Base-by-base conservation (phyloP, 176 grass and related monocot species). In the Typha latifolia region DNA sequence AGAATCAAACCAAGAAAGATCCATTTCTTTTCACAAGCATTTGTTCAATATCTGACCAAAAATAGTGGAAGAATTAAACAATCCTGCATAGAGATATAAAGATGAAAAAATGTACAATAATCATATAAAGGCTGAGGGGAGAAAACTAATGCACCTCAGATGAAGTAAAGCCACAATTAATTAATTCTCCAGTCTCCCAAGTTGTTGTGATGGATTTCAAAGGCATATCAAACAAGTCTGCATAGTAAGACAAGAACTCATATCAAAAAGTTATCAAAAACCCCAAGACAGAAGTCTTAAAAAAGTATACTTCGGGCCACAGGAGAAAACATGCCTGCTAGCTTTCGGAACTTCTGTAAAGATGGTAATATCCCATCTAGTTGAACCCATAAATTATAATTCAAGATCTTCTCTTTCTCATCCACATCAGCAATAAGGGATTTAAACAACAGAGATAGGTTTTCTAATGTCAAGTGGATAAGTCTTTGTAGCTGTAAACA, bases 151-250 rank as follows among this genome's bases (percentile, higher is more conserved):
- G 56, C 80, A 89, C 90, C 90, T 90, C 90, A 34, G 63, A 86
- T 55, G 90, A 86, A 62, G 78, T 90, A 70, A 97, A 97, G 52
- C 88, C 82, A 51, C 93, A 92, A 18, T 70, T 67, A 61, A 69
- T 18, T 73, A 92, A 76, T 64, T 97, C 93, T 48, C 88, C 85
- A 62, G 62, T 89, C 78, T 97, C 93, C 93, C 93, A 97, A 72
- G 78, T 65, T 53, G 74, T 47, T 55, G 82, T 92, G 32, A 97
- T 97, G 48, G 93, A 89, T 78, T 92, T 97, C 72, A 97, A 68
- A 21, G 88, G 84, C 88, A 97, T 92, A 89, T 92, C 93, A 82
- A 89, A 85, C 82, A 97, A 82, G 32, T 92, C 93, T 97, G 31
- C 47, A 49, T 27, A 49, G 72, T 51, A 82, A 62, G 34, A 78